A percentile compares a stretch with the other conserved stretches of the same genome.
Conservation (phyloP, 2,329 filamentous ascomycete genomes). For the Colletotrichum chrysophilum region DNA sequence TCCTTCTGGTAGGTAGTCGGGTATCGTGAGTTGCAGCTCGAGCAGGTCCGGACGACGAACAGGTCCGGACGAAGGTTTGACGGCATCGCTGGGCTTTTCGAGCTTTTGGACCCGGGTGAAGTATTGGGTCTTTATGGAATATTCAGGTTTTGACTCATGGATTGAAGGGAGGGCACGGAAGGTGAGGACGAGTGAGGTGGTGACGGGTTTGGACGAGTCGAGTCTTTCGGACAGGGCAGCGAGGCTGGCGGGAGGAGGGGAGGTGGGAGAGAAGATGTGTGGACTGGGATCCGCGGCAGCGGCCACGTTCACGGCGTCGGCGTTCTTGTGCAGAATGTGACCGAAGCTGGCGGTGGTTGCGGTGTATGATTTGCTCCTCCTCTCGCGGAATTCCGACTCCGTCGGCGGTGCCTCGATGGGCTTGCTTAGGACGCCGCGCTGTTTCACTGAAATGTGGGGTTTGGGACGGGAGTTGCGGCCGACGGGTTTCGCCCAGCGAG, state of each 20-base stretch:
- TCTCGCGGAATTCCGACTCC: background rate
- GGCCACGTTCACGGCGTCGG: background rate
- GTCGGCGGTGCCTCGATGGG: background rate
- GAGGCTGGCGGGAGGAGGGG: constrained; percentile 54
- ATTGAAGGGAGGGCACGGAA: constrained; percentile 33
- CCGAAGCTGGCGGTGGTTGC: constrained; percentile 54
- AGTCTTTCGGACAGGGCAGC: constrained; percentile 28
- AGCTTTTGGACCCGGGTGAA: background rate
- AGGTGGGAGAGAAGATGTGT: constrained; percentile 48
- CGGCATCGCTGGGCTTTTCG: background rate
- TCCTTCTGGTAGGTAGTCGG: constrained; percentile 13
- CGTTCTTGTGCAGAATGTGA: constrained; percentile 48
- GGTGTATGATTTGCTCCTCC: constrained; percentile 1
- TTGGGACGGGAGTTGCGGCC: constrained; percentile 6
- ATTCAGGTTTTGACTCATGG: background rate
- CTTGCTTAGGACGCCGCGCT: background rate
- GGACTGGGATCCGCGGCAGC: background rate
- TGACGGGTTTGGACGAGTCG: constrained; percentile 21
- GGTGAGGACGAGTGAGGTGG: constrained; percentile 47
- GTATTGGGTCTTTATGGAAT: background rate
- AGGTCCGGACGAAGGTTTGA: too few relatives aligned
- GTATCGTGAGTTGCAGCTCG: constrained; percentile 21
- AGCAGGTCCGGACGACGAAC: background rate
- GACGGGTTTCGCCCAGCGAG: constrained; percentile 16
- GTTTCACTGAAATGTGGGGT: background rate